phyloP scores from a whole-genome alignment of 805 yeast genomes.

The Yamadazyma endophytica region DNA sequence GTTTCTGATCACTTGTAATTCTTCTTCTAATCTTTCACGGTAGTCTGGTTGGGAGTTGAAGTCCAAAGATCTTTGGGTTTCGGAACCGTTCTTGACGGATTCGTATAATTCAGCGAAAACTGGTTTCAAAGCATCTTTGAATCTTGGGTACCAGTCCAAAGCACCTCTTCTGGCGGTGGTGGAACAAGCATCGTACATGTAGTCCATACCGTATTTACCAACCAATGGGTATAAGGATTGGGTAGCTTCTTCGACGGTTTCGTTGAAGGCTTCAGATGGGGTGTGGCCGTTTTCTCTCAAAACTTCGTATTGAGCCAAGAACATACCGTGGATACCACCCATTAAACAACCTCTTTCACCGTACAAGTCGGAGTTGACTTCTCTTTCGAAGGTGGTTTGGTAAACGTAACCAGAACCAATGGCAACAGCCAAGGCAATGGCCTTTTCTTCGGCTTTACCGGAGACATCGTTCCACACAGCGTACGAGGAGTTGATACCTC shows the following conservation, averaged over 20 bases:
- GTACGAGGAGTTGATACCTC: slow-evolving; percentile 99
- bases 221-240: slow-evolving; percentile 98
- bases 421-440: slow-evolving; percentile 97
- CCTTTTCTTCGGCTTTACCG: slow-evolving; percentile 99
- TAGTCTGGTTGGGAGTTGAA: slow-evolving; percentile 98
- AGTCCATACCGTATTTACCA: slow-evolving; percentile 99
- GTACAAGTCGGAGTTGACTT: slow-evolving; percentile 97
- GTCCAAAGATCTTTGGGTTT: slow-evolving; percentile 96
- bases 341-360: slow-evolving; percentile 99
- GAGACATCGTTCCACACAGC: slow-evolving; percentile 99
- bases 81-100: slow-evolving; percentile 92
- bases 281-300: slow-evolving; percentile 99
- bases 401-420: slow-evolving; percentile 99
- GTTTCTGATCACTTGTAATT: slow-evolving; percentile 87
- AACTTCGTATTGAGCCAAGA: slow-evolving; percentile 99
- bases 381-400: slow-evolving; percentile 99
- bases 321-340: slow-evolving; percentile 99
- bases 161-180: slow-evolving; percentile 99
- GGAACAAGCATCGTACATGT: slow-evolving; percentile 99
- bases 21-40: slow-evolving; percentile 93
- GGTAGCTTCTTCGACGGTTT: slow-evolving; percentile 99
- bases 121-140: slow-evolving; percentile 98
- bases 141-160: slow-evolving; percentile 98
- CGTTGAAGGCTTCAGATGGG: slow-evolving; percentile 99
- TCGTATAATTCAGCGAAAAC: slow-evolving; percentile 95